These are phyloP conservation scores for Rhodomyrtus psidioides DNA, from an alignment of 441 rosid species.

Conservation along the genomic window DNA sequence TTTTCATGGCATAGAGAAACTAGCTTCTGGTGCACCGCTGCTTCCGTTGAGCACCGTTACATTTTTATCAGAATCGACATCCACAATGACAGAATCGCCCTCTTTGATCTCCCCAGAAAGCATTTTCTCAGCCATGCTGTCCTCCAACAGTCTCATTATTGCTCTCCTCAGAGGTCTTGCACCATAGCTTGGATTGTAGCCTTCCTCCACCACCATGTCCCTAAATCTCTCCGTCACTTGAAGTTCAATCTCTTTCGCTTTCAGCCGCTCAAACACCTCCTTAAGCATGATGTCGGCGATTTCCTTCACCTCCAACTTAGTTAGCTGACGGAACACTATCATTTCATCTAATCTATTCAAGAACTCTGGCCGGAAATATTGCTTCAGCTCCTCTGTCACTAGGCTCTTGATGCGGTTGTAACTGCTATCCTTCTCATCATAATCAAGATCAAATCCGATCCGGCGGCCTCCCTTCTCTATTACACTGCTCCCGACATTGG, in stretches of 20 bases:
- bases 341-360: conserved; percentile 42
- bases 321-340: conserved; percentile 37
- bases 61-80: conserved; percentile 27
- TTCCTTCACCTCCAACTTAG: conserved; percentile 25
- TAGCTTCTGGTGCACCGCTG: conserved; percentile 8
- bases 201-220: conserved; percentile 36
- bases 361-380: conserved; percentile 46
- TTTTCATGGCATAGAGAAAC: not conserved
- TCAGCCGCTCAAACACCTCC: conserved; percentile 31
- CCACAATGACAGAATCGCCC: conserved; percentile 34
- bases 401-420: conserved; percentile 11
- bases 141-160: conserved; percentile 39
- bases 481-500: too few relatives aligned
- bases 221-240: conserved; percentile 34
- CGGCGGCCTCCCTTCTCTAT: too few relatives aligned
- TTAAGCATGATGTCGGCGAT: conserved; percentile 37
- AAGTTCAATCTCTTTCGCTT: conserved; percentile 35
- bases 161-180: conserved; percentile 52
- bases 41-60: conserved; percentile 6
- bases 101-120: conserved; percentile 33
- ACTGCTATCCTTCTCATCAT: conserved; percentile 16
- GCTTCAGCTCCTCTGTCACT: conserved; percentile 35
- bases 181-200: conserved; percentile 42
- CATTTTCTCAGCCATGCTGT: conserved; percentile 40
- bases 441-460: not conserved